Conservation (phyloP, 208 protist genomes). For the Crithidia mellificae region DNA sequence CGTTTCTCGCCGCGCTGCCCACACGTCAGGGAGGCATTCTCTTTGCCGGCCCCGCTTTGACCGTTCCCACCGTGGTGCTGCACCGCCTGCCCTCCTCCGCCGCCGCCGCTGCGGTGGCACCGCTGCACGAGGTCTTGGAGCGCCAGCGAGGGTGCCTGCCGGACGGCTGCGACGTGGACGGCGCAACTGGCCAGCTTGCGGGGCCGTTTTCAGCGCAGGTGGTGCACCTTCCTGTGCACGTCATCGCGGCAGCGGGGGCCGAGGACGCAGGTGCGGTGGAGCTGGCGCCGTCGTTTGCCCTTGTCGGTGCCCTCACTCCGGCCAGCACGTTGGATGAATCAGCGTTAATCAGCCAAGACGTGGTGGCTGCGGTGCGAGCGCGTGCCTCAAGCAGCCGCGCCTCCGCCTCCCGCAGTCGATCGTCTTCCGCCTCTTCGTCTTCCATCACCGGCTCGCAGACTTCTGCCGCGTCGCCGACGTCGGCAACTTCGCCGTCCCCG, state of each 20-base stretch:
- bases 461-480: not conserved
- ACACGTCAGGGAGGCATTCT: constrained; percentile 37
- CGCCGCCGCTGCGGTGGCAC: constrained; percentile 9
- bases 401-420: constrained; percentile 16
- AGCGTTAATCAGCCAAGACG: constrained; percentile 59
- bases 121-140: constrained; percentile 24
- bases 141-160: constrained; percentile 17
- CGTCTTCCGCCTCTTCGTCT: constrained; percentile 2
- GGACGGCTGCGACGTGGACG: not conserved
- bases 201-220: no score
- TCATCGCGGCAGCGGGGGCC: constrained; percentile 55
- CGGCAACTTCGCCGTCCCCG: not conserved
- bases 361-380: constrained; percentile 47
- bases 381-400: constrained; percentile 25
- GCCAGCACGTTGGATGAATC: constrained; percentile 41
- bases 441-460: no score
- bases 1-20: constrained; percentile 40
- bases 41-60: constrained; percentile 43
- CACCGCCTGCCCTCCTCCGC: constrained; percentile 40
- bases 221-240: constrained; percentile 18
- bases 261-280: constrained; percentile 34
- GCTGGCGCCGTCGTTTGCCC: constrained; percentile 48
- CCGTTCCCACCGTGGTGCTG: constrained; percentile 50
- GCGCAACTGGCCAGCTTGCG: no score
- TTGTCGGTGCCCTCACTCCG: constrained; percentile 49